Evolutionary conservation across 306 rosid species (phyloP), one percentile per base, ranked within the genome.

Genomic region (Coriaria nepalensis): DNA sequence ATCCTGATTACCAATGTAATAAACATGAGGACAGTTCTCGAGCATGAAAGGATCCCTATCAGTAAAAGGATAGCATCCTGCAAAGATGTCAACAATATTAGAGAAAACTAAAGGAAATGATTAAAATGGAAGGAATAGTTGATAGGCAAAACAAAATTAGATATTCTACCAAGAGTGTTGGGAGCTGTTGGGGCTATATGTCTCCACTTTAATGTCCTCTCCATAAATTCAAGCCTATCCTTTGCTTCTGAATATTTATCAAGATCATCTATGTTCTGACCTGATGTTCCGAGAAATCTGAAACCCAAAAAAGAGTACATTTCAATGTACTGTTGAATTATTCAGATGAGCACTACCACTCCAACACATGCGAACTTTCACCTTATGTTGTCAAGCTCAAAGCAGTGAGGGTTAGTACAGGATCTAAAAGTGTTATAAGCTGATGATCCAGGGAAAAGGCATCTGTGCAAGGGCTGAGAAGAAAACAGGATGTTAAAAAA

Each of bases 161-260:
- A 51, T 55, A 20, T 52, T 12, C 55, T 79, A 90, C 97, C 97
- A 35, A 90, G 95, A 55, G 95, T 84, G 65, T 84, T 90, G 58
- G 97, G 97, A n/a, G 97, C 77, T 40, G 97, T 90, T 13, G 97
- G 97, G 56, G 97, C 97, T 53, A 90, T 55, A 79, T 90, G 97
- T 73, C 97, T 78, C 95, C 97, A 90, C 49, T 60, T 76, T 69
- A 90, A 60, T 35, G 92, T 84, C 82, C 95, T 90, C 73, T 90
- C 97, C 79, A 90, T 62, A 69, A 81, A 84, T 41, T 75, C 97
- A 75, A 81, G 75, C 64, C 77, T 84, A 69, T 79, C 82, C 59
- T 63, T 71, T 37, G 94, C 97, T 36, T 66, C 92, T 6, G 94
- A 81, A 59, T 90, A 84, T 68, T 75, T 84, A 37, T 75, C 95